A percentile compares a stretch with the other conserved stretches of the same genome.
These are phyloP conservation scores for Salix suchowensis DNA, from an alignment of 345 rosid species.

Conservation along the genomic window DNA sequence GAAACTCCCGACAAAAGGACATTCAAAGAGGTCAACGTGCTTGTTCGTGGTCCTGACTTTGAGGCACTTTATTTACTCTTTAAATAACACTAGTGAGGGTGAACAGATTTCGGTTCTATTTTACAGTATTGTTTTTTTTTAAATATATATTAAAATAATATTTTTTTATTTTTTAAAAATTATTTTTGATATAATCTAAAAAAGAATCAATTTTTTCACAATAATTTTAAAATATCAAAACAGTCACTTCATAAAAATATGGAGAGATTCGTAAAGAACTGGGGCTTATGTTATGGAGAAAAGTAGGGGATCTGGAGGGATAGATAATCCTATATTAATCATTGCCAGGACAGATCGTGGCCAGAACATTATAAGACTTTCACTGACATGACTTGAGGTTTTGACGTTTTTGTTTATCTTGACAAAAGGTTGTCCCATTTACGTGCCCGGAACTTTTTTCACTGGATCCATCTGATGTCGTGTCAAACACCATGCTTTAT, in stretches of 20 bases:
- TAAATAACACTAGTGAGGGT: background rate
- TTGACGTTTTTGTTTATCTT: background rate
- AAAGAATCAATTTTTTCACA: no score
- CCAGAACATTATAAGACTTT: background rate
- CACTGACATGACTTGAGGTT: background rate
- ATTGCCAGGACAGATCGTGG: no score
- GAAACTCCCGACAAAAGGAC: no score
- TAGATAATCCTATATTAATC: background rate
- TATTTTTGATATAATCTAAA: no score
- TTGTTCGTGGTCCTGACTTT: background rate
- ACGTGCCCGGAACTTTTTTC: background rate
- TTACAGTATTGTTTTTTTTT: background rate
- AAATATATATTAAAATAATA: background rate
- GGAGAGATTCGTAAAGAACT: no score
- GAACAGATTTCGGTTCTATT: background rate
- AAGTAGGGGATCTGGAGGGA: background rate
- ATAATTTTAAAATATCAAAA: no score
- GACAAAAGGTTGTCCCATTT: background rate
- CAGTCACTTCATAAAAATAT: no score
- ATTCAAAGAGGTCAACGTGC: background rate
- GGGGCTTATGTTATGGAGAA: background rate
- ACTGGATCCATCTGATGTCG: background rate
- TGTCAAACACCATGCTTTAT: background rate
- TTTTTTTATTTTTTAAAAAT: no score
- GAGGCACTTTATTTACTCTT: background rate